phyloP scores from a whole-genome alignment of 2,329 filamentous ascomycete genomes.

The Monosporascus sp. region DNA sequence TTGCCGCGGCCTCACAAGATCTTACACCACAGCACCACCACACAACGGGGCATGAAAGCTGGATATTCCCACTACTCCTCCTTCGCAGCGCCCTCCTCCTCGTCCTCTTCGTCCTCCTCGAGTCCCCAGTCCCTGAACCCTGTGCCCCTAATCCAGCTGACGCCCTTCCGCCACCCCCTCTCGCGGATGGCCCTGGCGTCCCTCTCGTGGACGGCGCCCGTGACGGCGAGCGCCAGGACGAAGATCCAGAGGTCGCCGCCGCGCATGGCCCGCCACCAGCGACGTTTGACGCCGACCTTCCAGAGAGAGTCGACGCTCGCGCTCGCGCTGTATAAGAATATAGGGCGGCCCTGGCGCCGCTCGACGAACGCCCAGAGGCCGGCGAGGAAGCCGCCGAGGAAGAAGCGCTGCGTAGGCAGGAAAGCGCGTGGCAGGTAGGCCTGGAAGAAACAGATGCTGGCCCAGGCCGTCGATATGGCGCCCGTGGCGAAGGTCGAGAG shows the following conservation, averaged over 20 bases:
- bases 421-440: slow-evolving; percentile 66
- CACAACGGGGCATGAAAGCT: no score
- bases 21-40: no score
- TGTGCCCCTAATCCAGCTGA: slow-evolving; percentile 70
- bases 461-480: slow-evolving; percentile 83
- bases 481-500: slow-evolving; percentile 75
- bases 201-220: slow-evolving; percentile 72
- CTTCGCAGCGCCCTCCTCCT: slow-evolving; percentile 17
- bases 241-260: slow-evolving; percentile 85
- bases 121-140: slow-evolving; percentile 65
- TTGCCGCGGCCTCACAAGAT: no score
- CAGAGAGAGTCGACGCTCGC: slow-evolving; percentile 78
- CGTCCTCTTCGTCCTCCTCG: slow-evolving; percentile 45
- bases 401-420: slow-evolving; percentile 80
- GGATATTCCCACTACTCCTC: slow-evolving; percentile 1
- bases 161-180: slow-evolving; percentile 60
- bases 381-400: slow-evolving; percentile 78
- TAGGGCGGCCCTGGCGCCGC: slow-evolving; percentile 54
- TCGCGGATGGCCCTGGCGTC: slow-evolving; percentile 65
- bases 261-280: slow-evolving; percentile 78
- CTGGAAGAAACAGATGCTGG: slow-evolving; percentile 84
- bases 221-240: slow-evolving; percentile 69
- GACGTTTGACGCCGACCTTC: slow-evolving; percentile 89
- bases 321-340: slow-evolving; percentile 75
- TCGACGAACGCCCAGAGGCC: slow-evolving; percentile 83